phyloP scores from a whole-genome alignment of 768 basidiomycete genomes.

The Pleurotus giganteus region DNA sequence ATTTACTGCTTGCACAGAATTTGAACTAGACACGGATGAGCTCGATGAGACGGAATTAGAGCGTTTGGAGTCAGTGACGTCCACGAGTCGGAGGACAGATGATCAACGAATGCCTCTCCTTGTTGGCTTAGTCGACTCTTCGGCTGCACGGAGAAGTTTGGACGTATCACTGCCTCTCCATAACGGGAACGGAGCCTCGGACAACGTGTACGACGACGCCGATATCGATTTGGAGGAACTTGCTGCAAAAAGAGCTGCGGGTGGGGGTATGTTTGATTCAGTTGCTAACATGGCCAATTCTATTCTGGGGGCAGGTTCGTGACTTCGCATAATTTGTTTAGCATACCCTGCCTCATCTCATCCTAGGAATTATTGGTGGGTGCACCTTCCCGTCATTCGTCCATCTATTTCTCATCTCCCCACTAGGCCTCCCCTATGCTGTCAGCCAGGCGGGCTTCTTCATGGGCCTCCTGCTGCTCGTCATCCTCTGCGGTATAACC shows the following conservation, averaged over 20 bases:
- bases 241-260: slow-evolving; percentile 59
- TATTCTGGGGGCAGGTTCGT: slow-evolving; percentile 83
- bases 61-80: slow-evolving; percentile 23
- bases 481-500: slow-evolving; percentile 80
- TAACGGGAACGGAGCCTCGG: slow-evolving; percentile 28
- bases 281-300: slow-evolving; percentile 96
- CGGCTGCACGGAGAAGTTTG: slow-evolving; percentile 51
- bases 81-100: slow-evolving; percentile 34
- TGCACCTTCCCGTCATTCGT: neutral
- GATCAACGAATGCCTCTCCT: slow-evolving; percentile 75
- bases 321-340: slow-evolving; percentile 16
- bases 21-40: slow-evolving; percentile 82
- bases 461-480: slow-evolving; percentile 77
- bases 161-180: slow-evolving; percentile 55
- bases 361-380: slow-evolving; percentile 62
- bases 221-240: slow-evolving; percentile 70
- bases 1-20: slow-evolving; percentile 50
- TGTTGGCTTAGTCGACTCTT: slow-evolving; percentile 71
- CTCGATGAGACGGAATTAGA: slow-evolving; percentile 52
- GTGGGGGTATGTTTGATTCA: slow-evolving; percentile 76
- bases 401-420: slow-evolving; percentile 10
- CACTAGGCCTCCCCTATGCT: slow-evolving; percentile 86
- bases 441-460: slow-evolving; percentile 93
- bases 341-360: slow-evolving; percentile 5
- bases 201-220: slow-evolving; percentile 25